Base-by-base conservation (phyloP, 768 basidiomycete species). In the Tricholoma terreum region DNA sequence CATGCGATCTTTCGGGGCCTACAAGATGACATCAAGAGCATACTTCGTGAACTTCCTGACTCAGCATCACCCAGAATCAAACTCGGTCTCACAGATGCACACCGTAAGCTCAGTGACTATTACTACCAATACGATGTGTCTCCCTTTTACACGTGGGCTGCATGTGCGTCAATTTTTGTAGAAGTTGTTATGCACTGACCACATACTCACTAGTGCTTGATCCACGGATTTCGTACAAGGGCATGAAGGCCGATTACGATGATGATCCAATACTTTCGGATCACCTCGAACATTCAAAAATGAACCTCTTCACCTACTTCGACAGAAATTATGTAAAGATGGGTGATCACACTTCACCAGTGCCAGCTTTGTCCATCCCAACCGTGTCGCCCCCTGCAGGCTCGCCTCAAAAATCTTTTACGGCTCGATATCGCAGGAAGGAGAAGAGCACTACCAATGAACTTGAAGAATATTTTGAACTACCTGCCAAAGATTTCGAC, bases 1-100 rank as follows among this genome's bases (percentile, higher is more conserved):
- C 72, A 73, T 54, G 69, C 72, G 0, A 60, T 74, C 14, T 75
- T 74, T 51, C 59, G 65, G 1, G 67, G 68, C 5, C 67, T 77
- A 2, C 73, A 75, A 60, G 66, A 70, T 0, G 50, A 72, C 12
- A 31, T 76, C 17, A n/a, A 49, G 2, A 36, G 27, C 1, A 61
- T 67, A 7, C 8, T 74, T 10, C 17, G 6, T 6, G 17, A 35
- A 2, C 68, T 73, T 9, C 65, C 71, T 8, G 31, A 52, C 22
- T 24, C 19, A 12, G 55, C 55, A 0, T 27, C 56, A 1, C 58
- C 65, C 2, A 24, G 17, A 3, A 19, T 73, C 38, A 57, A 59
- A n/a, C 15, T 46, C 10, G 71, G 71, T 7, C 60, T 75, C 4
- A 17, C 64, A 19, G 59, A 43, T 12, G 69, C 73, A 1, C 69